Evolutionary conservation across 1,284 basidiomycete species (phyloP).

Genomic region (Tilletia walkeri): DNA sequence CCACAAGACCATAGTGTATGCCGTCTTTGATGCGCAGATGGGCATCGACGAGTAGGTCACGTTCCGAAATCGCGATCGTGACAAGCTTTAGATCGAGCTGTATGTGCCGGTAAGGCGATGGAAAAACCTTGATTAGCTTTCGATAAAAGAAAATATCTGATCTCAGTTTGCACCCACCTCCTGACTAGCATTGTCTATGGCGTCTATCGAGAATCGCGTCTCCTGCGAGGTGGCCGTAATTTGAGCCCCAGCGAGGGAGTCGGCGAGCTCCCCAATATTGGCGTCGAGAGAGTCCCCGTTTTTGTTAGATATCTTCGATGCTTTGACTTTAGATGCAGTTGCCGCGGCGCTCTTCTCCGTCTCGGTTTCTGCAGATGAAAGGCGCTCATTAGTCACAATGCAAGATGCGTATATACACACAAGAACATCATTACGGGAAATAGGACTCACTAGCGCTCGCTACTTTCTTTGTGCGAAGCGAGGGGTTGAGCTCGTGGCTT

Average conservation of each 20-base stretch:
- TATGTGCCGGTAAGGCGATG: not conserved
- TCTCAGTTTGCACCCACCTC: slow-evolving; percentile 30
- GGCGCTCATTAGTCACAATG: not conserved
- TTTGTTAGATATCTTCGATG: not conserved
- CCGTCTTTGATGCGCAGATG: slow-evolving; percentile 63
- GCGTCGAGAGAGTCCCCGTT: not conserved
- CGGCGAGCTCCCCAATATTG: slow-evolving; percentile 11
- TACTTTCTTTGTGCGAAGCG: not conserved
- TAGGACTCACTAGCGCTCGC: not conserved
- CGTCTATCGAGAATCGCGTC: slow-evolving; percentile 61
- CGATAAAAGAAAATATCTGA: too few species aligned
- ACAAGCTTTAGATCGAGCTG: slow-evolving; percentile 62
- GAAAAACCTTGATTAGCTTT: too few species aligned
- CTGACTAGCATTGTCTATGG: slow-evolving; percentile 57
- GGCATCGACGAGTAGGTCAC: slow-evolving; percentile 62
- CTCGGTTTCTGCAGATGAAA: not conserved
- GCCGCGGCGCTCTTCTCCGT: not conserved
- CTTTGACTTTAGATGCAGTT: not conserved
- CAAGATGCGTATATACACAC: too few species aligned
- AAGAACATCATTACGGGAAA: not conserved
- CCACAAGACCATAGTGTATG: slow-evolving; percentile 62
- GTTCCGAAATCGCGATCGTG: slow-evolving; percentile 60
- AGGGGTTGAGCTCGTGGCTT: not conserved
- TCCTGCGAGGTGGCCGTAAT: slow-evolving; percentile 57
- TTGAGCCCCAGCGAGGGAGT: slow-evolving; percentile 21